These are phyloP conservation scores for Rhazya stricta DNA, from an alignment of 257 asterid genomes.

Conservation along the genomic window DNA sequence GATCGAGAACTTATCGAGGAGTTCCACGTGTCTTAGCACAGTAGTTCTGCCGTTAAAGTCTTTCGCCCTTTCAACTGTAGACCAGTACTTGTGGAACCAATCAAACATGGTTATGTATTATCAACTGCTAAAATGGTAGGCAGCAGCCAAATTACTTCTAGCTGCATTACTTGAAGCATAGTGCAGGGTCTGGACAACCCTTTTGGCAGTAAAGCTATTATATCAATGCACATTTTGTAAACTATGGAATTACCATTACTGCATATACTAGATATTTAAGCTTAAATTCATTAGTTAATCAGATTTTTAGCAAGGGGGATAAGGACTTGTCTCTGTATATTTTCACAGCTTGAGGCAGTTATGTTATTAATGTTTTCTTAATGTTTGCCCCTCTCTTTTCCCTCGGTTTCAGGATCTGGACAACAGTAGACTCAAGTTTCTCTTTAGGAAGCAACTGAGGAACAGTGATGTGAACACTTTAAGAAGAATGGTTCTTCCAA, in stretches of 20 bases:
- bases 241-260: neutral
- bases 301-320: neutral
- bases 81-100: neutral
- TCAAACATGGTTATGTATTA: neutral
- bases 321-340: neutral
- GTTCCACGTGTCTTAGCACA: neutral
- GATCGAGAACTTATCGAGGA: neutral
- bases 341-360: neutral
- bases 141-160: neutral
- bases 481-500: constrained; percentile 42
- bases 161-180: neutral
- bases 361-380: neutral
- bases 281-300: neutral
- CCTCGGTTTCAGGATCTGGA: constrained; percentile 29
- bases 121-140: neutral
- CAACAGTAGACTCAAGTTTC: constrained; percentile 29
- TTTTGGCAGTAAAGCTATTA: neutral
- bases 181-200: neutral
- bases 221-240: neutral
- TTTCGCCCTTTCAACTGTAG: neutral
- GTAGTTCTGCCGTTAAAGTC: neutral
- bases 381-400: neutral
- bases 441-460: constrained; percentile 43
- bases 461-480: constrained; percentile 44
- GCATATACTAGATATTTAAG: neutral